Conservation (phyloP, 202 grass and related monocot genomes). For the Brachypodium distachyon region DNA sequence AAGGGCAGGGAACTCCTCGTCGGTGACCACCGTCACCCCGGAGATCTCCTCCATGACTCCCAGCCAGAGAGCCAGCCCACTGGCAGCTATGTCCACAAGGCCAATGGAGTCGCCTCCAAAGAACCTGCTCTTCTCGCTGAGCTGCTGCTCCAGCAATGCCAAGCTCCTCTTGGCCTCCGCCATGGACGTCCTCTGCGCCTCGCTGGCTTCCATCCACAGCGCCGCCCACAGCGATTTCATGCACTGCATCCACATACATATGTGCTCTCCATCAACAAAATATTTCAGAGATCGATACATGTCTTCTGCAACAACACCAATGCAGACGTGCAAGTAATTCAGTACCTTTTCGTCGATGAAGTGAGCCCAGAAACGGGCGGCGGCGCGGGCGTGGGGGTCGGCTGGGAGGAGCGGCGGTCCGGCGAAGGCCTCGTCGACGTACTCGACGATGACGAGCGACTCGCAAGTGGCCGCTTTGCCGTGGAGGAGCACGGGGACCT, state of each 20-base stretch:
- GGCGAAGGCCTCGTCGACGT: conserved; percentile 32
- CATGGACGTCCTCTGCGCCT: conserved; percentile 14
- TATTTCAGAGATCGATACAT: not conserved
- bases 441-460: conserved; percentile 43
- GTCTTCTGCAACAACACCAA: not conserved
- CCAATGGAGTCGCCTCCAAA: conserved; percentile 40
- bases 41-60: conserved; percentile 26
- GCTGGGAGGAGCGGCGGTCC: not conserved
- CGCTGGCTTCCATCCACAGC: not conserved
- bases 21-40: conserved; percentile 24
- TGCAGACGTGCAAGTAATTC: not conserved
- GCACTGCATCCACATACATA: not conserved
- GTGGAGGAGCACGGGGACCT: conserved; percentile 50
- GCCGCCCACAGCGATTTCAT: not conserved
- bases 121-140: conserved; percentile 15
- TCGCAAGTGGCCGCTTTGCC: conserved; percentile 5
- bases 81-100: conserved; percentile 23
- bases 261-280: not conserved
- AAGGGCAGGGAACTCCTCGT: conserved; percentile 19
- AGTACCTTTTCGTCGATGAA: not conserved
- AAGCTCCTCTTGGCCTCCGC: conserved; percentile 19
- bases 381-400: not conserved
- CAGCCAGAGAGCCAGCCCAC: conserved; percentile 35
- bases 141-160: conserved; percentile 7
- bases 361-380: not conserved